Base-by-base conservation (phyloP, 768 basidiomycete genomes). In the Mrakia frigida region DNA sequence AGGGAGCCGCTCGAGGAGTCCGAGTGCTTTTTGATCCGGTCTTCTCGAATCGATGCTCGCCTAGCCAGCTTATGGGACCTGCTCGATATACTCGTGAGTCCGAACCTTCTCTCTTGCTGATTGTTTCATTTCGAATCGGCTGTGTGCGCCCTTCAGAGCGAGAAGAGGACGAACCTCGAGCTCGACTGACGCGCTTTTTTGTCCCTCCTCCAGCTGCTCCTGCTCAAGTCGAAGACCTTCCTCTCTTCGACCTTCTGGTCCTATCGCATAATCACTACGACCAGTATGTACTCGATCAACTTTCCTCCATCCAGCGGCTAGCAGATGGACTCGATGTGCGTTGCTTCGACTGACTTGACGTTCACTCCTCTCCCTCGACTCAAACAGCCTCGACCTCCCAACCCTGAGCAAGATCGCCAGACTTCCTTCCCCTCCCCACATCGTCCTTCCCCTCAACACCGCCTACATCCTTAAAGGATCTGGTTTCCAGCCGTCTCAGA, bases 381-480 rank as follows among this genome's bases (percentile, higher is more conserved):
- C 37, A 3, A 81, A 2, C 46, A 52, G 87, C 81, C 85, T 87
- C 74, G 87, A 87, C 79, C 84, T 85, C 0, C 81, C 83, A 53
- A 88, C 86, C 69, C 84, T 87, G 76, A 80, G 76, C 14, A 81
- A 82, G 16, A 82, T 89, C 63, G 80, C 80, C 52, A 33, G 25
- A 0, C 74, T 56, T 76, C 80, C 53, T 74, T 73, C 1, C 37
- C 74, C 76, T 16, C 85, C 88, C 0, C 87, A 88, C 78, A 85
- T 90, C 80, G 89, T 90, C 79, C 86, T 88, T 0, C 88, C 89
- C 0, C 84, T 90, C 18, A 88, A 88, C 52, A 89, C 89, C 79
- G 80, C 80, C 1, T 70, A 80, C 10, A 87, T 82, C 80, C 85
- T 90, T 80, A 78, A 80, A 5, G 80, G 79, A 7, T 80, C 87